Evolutionary conservation across 164 flowering plant genomes (phyloP).

Genomic region (Sextonia rubra): DNA sequence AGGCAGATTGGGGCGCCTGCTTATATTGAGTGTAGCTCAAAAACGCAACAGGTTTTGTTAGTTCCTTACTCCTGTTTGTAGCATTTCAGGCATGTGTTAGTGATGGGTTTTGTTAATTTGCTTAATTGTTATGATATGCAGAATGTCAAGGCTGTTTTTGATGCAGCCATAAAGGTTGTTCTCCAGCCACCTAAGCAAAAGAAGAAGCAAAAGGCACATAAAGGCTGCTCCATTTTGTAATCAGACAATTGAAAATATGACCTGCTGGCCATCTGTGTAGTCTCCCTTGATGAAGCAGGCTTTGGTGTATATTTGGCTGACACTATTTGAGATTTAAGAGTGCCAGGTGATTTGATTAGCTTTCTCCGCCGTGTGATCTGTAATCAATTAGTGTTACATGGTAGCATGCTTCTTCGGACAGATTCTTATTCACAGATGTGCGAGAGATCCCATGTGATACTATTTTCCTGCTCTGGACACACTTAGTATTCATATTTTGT

Average conservation of each 20-base stretch:
- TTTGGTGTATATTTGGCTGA: constrained; percentile 32
- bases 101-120: neutral
- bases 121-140: constrained; percentile 21
- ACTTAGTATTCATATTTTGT: constrained; percentile 18
- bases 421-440: constrained; percentile 12
- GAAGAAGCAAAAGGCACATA: constrained; percentile 65
- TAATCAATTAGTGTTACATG: constrained; percentile 14
- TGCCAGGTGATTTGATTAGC: constrained; percentile 25
- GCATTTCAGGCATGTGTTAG: neutral
- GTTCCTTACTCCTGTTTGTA: neutral
- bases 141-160: constrained; percentile 93
- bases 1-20: constrained; percentile 78
- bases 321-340: constrained; percentile 18
- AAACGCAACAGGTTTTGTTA: constrained; percentile 66
- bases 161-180: constrained; percentile 90
- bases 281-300: constrained; percentile 22
- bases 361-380: constrained; percentile 25
- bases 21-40: constrained; percentile 85
- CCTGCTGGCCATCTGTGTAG: constrained; percentile 15
- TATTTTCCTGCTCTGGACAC: constrained; percentile 7
- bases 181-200: constrained; percentile 86
- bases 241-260: constrained; percentile 12
- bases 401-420: constrained; percentile 11
- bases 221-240: constrained; percentile 69
- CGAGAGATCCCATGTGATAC: constrained; percentile 7